These are phyloP conservation scores for Blastocystis sp. DNA, from an alignment of 352 stramenopile genomes.

Conservation along the genomic window DNA sequence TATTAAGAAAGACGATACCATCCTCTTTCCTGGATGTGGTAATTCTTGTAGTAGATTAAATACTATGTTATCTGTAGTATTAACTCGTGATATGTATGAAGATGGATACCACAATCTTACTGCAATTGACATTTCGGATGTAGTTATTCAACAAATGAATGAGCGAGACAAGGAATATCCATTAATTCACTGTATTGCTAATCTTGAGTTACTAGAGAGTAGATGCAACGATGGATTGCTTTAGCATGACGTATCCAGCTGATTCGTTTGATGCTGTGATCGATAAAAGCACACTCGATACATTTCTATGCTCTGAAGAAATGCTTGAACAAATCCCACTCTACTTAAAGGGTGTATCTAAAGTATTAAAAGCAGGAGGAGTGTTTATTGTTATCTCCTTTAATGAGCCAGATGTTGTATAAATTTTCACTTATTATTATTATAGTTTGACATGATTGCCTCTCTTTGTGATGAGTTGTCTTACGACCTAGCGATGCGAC, in stretches of 20 bases:
- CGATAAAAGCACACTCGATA: constrained; percentile 59
- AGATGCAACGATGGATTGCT: constrained; percentile 52
- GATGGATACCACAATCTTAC: constrained; percentile 43
- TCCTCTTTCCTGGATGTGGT: constrained; percentile 22
- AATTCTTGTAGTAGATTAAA: background rate
- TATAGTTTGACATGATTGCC: constrained; percentile 21
- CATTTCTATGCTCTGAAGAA: constrained; percentile 53
- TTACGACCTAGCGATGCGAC: constrained; percentile 22
- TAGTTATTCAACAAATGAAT: constrained; percentile 16
- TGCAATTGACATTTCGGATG: constrained; percentile 59
- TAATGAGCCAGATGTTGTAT: constrained; percentile 15
- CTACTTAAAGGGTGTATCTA: constrained; percentile 25
- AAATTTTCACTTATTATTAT: background rate
- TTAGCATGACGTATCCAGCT: background rate
- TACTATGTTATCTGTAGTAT: background rate
- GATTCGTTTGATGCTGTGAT: constrained; percentile 20
- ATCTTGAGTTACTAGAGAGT: background rate
- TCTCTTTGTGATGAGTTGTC: background rate
- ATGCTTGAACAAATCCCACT: constrained; percentile 11
- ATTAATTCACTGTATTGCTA: background rate
- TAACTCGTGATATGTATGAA: constrained; percentile 25
- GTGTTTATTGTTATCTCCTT: constrained; percentile 12
- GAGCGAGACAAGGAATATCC: background rate
- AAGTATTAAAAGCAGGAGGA: background rate
- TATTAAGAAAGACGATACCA: constrained; percentile 31